These are phyloP conservation scores for Fennellomyces sp. DNA, from an alignment of 371 early-diverging fungal species.

Conservation along the genomic window DNA sequence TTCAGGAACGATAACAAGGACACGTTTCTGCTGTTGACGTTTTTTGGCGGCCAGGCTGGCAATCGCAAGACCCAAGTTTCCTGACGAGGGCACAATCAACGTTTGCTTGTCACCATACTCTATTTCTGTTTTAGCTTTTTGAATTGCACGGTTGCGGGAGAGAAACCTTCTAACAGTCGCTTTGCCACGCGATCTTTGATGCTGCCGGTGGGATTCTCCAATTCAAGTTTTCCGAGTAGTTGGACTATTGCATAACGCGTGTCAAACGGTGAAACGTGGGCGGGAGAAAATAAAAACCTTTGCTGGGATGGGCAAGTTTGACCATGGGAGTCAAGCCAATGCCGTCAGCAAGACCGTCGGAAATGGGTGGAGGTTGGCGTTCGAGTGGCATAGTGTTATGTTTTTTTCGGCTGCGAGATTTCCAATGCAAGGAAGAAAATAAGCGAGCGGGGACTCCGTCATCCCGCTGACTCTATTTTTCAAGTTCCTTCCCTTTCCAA, in stretches of 20 bases:
- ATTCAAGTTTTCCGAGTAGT: constrained; percentile 75
- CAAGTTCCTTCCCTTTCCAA: too few relatives aligned
- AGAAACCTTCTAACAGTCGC: constrained; percentile 44
- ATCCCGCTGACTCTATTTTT: too few relatives aligned
- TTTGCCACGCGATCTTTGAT: constrained; percentile 80
- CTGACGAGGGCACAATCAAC: constrained; percentile 74
- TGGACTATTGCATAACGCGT: constrained; percentile 38
- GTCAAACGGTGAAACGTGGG: not conserved
- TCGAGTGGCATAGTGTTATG: constrained; percentile 23
- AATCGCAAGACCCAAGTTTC: constrained; percentile 63
- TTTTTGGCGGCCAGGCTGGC: constrained; percentile 50
- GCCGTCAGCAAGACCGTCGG: constrained; percentile 24
- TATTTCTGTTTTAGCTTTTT: constrained; percentile 18
- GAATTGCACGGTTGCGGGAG: not conserved
- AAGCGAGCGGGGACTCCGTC: not conserved
- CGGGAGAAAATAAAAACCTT: constrained; percentile 17
- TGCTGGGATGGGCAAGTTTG: constrained; percentile 16
- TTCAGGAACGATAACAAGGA: constrained; percentile 74
- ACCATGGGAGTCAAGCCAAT: constrained; percentile 50
- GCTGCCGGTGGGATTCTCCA: constrained; percentile 73
- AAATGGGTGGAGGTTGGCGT: constrained; percentile 31
- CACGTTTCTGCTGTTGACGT: constrained; percentile 38
- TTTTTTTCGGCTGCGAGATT: not conserved
- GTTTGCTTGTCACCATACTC: constrained; percentile 30
- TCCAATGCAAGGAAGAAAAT: not conserved